Percentiles rank a stretch among this genome's conserved stretches.
Conservation (phyloP, 176 grass and related monocot genomes). For the Raddia distichophylla region DNA sequence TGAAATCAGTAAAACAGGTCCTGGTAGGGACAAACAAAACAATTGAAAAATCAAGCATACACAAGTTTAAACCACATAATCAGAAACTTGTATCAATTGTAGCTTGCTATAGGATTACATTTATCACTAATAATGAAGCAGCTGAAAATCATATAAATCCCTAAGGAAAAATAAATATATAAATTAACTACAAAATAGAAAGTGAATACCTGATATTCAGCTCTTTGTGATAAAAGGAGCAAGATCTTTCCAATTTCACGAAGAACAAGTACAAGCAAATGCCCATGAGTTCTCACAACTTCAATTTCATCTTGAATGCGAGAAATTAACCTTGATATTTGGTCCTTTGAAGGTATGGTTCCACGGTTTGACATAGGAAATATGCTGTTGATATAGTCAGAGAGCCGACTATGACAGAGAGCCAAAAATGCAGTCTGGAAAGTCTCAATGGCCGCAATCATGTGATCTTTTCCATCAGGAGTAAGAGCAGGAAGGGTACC, state of each 20-base stretch:
- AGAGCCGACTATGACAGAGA: slow-evolving; percentile 84
- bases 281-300: slow-evolving; percentile 91
- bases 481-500: slow-evolving; percentile 82
- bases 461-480: slow-evolving; percentile 75
- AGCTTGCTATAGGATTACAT: background rate
- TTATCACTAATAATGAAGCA: slow-evolving; percentile 4
- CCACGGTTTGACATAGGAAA: slow-evolving; percentile 86
- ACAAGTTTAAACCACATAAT: slow-evolving; percentile 22
- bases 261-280: slow-evolving; percentile 80
- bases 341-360: slow-evolving; percentile 95
- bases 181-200: slow-evolving; percentile 29
- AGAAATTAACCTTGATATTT: slow-evolving; percentile 92
- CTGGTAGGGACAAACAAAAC: background rate
- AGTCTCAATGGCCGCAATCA: slow-evolving; percentile 81
- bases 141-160: slow-evolving; percentile 13
- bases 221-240: slow-evolving; percentile 80
- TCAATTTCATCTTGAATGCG: slow-evolving; percentile 97
- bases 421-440: slow-evolving; percentile 87
- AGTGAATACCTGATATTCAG: slow-evolving; percentile 89
- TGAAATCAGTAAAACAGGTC: slow-evolving; percentile 23
- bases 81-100: background rate
- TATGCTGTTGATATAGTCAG: slow-evolving; percentile 95
- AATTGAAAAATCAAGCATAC: background rate
- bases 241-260: slow-evolving; percentile 88
- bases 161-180: slow-evolving; percentile 24